These are phyloP conservation scores for Blastocystis hominis DNA, from an alignment of 352 stramenopile genomes.

Conservation along the genomic window DNA sequence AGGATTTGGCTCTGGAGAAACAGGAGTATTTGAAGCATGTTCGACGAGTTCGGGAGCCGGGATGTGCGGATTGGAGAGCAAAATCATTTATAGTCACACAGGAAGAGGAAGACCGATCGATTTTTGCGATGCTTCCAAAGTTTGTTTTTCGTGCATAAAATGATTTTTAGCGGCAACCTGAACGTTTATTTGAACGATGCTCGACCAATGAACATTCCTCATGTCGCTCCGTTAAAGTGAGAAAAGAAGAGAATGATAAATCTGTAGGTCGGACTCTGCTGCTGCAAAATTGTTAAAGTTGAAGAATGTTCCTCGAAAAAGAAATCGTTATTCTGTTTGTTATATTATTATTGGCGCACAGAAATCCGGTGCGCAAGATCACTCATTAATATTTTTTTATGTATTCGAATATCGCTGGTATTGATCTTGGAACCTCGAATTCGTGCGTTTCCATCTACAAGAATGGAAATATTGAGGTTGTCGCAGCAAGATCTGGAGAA, in stretches of 20 bases:
- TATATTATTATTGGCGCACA: slow-evolving; percentile 8
- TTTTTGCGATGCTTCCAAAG: slow-evolving; percentile 54
- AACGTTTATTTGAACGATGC: slow-evolving; percentile 28
- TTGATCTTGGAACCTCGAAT: slow-evolving; percentile 92
- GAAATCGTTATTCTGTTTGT: slow-evolving; percentile 11
- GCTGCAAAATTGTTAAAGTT: not conserved
- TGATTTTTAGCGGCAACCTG: not conserved
- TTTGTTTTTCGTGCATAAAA: not conserved
- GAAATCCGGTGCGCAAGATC: slow-evolving; percentile 1
- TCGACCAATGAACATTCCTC: slow-evolving; percentile 12
- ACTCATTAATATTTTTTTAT: not conserved
- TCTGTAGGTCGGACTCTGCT: not conserved
- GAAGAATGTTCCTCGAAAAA: not conserved
- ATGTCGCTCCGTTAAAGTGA: not conserved
- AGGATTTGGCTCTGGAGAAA: not conserved
- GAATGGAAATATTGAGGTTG: slow-evolving; percentile 86
- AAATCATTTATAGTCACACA: slow-evolving; percentile 7
- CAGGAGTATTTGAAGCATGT: not conserved
- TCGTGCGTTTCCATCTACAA: slow-evolving; percentile 90
- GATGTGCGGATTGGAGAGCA: not conserved
- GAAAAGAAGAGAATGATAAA: not conserved
- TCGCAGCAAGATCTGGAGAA: slow-evolving; percentile 85
- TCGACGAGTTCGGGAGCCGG: not conserved
- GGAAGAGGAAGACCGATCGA: slow-evolving; percentile 6
- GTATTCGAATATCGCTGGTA: slow-evolving; percentile 72